Conservation (phyloP, 225 moss, liverwort and hornwort genomes). For the Sphagnum tenellum region DNA sequence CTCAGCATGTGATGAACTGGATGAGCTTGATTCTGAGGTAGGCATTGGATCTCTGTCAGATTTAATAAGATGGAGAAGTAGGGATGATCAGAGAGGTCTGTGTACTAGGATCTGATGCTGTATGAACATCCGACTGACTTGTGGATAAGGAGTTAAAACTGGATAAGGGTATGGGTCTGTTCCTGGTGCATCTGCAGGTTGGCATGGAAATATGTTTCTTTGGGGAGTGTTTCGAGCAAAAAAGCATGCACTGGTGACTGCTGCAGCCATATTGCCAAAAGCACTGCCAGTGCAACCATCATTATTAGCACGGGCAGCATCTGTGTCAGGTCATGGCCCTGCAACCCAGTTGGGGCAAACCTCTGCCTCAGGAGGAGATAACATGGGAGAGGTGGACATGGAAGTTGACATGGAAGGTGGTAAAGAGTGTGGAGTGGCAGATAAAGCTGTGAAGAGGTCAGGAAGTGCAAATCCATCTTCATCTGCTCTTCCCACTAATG, state of each 20-base stretch:
- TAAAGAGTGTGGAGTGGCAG: conserved; percentile 48
- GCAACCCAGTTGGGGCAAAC: conserved; percentile 7
- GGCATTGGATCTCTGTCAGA: no score
- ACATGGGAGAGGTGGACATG: conserved; percentile 66
- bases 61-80: no score
- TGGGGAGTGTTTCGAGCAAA: conserved; percentile 97
- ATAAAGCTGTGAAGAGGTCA: conserved; percentile 40
- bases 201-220: conserved; percentile 76
- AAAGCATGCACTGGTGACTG: conserved; percentile 20
- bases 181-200: conserved; percentile 37
- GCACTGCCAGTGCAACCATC: conserved; percentile 1
- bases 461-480: conserved; percentile 21
- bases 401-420: conserved; percentile 81
- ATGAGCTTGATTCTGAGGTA: no score
- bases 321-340: conserved; percentile 7
- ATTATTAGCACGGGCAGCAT: conserved; percentile 6
- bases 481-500: conserved; percentile 10
- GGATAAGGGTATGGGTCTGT: no score
- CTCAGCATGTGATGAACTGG: no score
- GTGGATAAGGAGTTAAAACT: no score
- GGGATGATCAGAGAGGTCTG: no score
- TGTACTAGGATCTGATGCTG: no score
- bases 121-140: no score
- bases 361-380: conserved; percentile 17
- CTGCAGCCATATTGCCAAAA: no score